A percentile compares a stretch with the other conserved stretches of the same genome.
These are phyloP conservation scores for Globisporangium polare DNA, from an alignment of 352 stramenopile genomes.

Conservation along the genomic window DNA sequence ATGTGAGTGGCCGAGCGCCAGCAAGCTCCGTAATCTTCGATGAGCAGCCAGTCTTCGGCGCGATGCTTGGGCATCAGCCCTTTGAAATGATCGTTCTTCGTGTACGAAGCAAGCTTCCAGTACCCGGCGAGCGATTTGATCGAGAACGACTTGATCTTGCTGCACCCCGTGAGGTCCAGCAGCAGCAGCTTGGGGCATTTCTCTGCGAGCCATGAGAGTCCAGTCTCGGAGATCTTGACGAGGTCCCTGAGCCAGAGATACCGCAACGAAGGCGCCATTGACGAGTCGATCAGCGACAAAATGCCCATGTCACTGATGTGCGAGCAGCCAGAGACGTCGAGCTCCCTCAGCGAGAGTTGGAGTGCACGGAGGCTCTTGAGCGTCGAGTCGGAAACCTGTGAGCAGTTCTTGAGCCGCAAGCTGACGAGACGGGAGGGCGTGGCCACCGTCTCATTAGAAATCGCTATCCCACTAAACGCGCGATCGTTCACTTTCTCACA, in stretches of 20 bases:
- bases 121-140: conserved; percentile 46
- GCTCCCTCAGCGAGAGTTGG: conserved; percentile 62
- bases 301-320: conserved; percentile 78
- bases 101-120: conserved; percentile 60
- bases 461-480: conserved; percentile 18
- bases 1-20: conserved; percentile 64
- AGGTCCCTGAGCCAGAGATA: conserved; percentile 69
- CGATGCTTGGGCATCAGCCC: conserved; percentile 74
- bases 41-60: conserved; percentile 71
- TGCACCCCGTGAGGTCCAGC: conserved; percentile 60
- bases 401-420: conserved; percentile 42
- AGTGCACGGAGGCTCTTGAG: conserved; percentile 36
- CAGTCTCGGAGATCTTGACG: conserved; percentile 61
- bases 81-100: conserved; percentile 49
- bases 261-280: conserved; percentile 35
- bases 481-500: conserved; percentile 40
- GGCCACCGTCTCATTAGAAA: background rate
- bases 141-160: conserved; percentile 39
- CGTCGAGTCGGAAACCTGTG: conserved; percentile 33
- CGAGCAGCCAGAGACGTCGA: conserved; percentile 76
- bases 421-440: conserved; percentile 23
- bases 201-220: conserved; percentile 84
- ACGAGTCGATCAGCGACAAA: conserved; percentile 59
- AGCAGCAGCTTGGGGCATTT: conserved; percentile 55
- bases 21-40: conserved; percentile 84